These are phyloP conservation scores for Periconia digitata DNA, from an alignment of 2,329 filamentous ascomycete genomes.

Conservation along the genomic window DNA sequence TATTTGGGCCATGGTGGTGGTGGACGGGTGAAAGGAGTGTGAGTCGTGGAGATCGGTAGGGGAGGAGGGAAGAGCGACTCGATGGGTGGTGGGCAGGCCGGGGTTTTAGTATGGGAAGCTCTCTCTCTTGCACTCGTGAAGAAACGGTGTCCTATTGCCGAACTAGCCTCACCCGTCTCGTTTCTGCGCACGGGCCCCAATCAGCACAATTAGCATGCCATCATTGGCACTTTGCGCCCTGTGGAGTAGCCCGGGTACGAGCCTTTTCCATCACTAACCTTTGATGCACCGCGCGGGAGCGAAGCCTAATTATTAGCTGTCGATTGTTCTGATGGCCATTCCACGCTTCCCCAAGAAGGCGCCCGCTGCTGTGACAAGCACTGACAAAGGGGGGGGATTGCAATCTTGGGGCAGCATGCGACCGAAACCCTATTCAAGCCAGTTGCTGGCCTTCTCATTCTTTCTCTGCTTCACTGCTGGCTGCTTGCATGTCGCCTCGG, in stretches of 20 bases:
- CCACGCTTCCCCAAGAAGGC: not conserved
- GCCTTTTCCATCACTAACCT: not conserved
- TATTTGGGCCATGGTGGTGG: constrained; percentile 58
- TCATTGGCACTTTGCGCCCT: not conserved
- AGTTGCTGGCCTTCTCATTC: constrained; percentile 5
- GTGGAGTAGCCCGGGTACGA: too few relatives aligned
- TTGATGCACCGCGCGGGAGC: not conserved
- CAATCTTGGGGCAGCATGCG: not conserved
- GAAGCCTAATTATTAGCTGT: not conserved
- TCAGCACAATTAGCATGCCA: not conserved
- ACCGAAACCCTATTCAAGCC: constrained; percentile 2
- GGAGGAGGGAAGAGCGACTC: constrained; percentile 15
- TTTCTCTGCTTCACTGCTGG: constrained; percentile 1
- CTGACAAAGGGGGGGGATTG: not conserved
- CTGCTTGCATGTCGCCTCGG: constrained; percentile 2
- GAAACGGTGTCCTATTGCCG: constrained; percentile 3
- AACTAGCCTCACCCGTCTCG: not conserved
- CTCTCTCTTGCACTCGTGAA: constrained; percentile 11
- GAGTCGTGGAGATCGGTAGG: constrained; percentile 8
- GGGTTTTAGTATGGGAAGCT: constrained; percentile 32
- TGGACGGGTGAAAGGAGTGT: constrained; percentile 14
- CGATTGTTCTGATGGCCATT: too few relatives aligned
- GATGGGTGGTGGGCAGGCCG: constrained; percentile 29
- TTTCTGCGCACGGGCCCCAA: not conserved
- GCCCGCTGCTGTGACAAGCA: too few relatives aligned